These are phyloP conservation scores for Komagataella ulmi DNA, from an alignment of 805 yeast genomes.

Conservation along the genomic window DNA sequence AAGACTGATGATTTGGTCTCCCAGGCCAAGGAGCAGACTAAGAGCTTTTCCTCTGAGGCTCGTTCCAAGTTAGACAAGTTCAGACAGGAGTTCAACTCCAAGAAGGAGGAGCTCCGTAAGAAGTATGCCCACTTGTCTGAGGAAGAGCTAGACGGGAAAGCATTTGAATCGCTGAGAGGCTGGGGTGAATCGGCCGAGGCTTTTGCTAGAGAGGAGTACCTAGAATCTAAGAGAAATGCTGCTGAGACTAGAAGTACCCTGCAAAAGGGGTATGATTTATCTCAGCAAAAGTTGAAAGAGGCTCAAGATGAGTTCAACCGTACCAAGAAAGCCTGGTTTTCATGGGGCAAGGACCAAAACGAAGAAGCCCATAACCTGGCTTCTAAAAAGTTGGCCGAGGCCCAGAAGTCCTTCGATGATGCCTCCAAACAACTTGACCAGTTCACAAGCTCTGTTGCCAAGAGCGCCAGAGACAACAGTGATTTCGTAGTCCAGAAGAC, in stretches of 20 bases:
- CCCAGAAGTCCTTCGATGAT: conserved; percentile 17
- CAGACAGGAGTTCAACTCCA: conserved; percentile 4
- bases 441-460: conserved; percentile 3
- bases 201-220: conserved; percentile 5
- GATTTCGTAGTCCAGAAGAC: conserved; percentile 7
- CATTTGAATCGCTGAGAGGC: conserved; percentile 20
- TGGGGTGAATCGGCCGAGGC: conserved; percentile 4
- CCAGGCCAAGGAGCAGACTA: conserved; percentile 1
- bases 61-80: not conserved
- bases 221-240: conserved; percentile 2
- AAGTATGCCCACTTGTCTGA: conserved; percentile 9
- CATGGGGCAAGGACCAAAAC: conserved; percentile 23
- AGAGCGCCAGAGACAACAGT: conserved; percentile 10
- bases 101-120: conserved; percentile 5
- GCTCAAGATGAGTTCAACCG: conserved; percentile 20
- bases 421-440: conserved; percentile 8
- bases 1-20: conserved; percentile 4
- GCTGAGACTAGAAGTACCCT: conserved; percentile 1
- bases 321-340: conserved; percentile 21
- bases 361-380: conserved; percentile 14
- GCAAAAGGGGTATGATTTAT: conserved; percentile 12
- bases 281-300: conserved; percentile 13
- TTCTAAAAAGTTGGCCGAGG: conserved; percentile 6
- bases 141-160: conserved; percentile 17
- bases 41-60: conserved; percentile 1